Percentiles rank a stretch among this genome's conserved stretches.
These are phyloP conservation scores for Arthrobotrys entomopaga DNA, from an alignment of 2,329 filamentous ascomycete genomes.

Conservation along the genomic window DNA sequence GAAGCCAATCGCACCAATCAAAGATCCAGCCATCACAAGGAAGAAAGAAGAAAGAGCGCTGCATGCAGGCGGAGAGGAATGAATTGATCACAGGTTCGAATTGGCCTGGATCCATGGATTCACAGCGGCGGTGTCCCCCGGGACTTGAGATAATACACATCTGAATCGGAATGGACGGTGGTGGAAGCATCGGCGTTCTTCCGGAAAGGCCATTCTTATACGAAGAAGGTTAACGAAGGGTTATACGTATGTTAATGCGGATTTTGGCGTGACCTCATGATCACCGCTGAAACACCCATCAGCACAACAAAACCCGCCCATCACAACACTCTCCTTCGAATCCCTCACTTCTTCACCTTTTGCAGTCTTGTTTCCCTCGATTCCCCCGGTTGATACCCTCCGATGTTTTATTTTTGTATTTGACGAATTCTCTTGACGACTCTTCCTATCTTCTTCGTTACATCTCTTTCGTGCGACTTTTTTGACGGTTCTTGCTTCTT, in stretches of 20 bases:
- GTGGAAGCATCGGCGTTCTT: no score
- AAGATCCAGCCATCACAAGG: background rate
- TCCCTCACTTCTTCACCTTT: constrained; percentile 6
- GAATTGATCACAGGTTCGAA: constrained; percentile 21
- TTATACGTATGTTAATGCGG: no score
- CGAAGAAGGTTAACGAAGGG: constrained; percentile 8
- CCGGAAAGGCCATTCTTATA: constrained; percentile 8
- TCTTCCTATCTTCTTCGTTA: constrained; percentile 18
- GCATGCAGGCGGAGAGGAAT: constrained; percentile 14
- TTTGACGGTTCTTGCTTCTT: constrained; percentile 2
- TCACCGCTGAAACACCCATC: constrained; percentile 36
- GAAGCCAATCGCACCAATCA: background rate
- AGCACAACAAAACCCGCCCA: constrained; percentile 7
- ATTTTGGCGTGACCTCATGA: constrained; percentile 49
- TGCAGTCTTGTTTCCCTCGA: constrained; percentile 1
- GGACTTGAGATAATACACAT: no score
- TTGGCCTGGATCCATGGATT: constrained; percentile 20
- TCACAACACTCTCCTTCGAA: constrained; percentile 5
- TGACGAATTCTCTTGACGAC: constrained; percentile 26
- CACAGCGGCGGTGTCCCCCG: background rate
- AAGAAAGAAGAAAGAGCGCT: constrained; percentile 2
- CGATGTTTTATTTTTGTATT: background rate
- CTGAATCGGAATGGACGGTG: no score
- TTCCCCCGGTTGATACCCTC: background rate
- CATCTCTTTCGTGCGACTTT: background rate